Evolutionary conservation across 257 asterid species (phyloP).

Genomic region (Ligustrum vulgare): DNA sequence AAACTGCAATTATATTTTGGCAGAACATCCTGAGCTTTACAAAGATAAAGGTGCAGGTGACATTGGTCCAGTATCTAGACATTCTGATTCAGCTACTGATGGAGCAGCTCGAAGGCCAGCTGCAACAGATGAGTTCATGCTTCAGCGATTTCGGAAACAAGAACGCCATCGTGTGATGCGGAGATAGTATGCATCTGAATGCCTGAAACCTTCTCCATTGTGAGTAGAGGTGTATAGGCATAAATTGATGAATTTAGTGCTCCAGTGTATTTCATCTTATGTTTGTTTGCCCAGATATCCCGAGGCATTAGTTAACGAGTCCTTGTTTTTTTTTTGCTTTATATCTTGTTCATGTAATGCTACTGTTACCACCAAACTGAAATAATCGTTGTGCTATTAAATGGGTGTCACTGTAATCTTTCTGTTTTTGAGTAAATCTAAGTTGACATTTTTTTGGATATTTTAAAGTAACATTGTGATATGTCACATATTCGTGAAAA

Average conservation of each 20-base stretch:
- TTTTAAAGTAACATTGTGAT: too few relatives aligned
- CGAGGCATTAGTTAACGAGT: background rate
- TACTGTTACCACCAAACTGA: background rate
- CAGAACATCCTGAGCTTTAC: conserved; percentile 72
- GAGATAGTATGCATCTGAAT: conserved; percentile 43
- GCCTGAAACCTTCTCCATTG: background rate
- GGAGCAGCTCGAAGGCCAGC: conserved; percentile 77
- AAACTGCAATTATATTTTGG: conserved; percentile 21
- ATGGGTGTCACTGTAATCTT: background rate
- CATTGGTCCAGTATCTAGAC: conserved; percentile 43
- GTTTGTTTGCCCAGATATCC: background rate
- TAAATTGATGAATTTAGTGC: background rate
- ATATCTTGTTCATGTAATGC: background rate
- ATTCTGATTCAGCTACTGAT: conserved; percentile 51
- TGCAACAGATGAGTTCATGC: conserved; percentile 93
- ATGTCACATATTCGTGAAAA: too few relatives aligned
- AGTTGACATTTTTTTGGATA: too few relatives aligned
- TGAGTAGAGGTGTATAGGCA: conserved; percentile 5
- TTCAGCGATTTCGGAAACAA: conserved; percentile 86
- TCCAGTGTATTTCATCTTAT: background rate
- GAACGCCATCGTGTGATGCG: conserved; percentile 82
- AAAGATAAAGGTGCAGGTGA: conserved; percentile 57
- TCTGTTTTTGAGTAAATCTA: too few relatives aligned
- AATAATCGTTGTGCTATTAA: background rate
- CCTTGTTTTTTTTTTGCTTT: background rate